Evolutionary conservation across 2,329 filamentous ascomycete genomes (phyloP).

Genomic region (Cercospora nicotianae): DNA sequence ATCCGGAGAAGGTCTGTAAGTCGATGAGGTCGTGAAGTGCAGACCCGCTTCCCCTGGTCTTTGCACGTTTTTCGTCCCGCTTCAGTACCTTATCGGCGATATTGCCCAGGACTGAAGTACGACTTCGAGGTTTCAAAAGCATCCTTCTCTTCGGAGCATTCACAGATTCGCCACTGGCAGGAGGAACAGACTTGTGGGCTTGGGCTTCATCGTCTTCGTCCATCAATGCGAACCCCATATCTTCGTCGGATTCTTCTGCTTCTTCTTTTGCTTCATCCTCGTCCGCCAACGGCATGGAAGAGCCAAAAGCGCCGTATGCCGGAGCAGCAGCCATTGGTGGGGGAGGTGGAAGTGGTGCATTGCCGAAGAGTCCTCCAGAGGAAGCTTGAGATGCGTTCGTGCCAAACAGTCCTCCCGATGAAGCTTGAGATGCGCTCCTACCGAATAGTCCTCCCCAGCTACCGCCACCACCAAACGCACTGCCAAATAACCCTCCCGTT

Average conservation of each 20-base stretch:
- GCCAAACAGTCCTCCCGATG: not conserved
- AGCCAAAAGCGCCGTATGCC: not conserved
- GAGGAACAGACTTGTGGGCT: not conserved
- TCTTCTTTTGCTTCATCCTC: not conserved
- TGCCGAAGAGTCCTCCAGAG: not conserved
- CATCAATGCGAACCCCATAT: constrained; percentile 28
- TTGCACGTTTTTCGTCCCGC: not conserved
- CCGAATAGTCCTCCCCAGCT: not conserved
- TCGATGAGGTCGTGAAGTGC: constrained; percentile 50
- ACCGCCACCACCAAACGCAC: not conserved
- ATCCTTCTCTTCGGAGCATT: not conserved
- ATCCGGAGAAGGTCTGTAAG: constrained; percentile 59
- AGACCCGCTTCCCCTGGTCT: not conserved
- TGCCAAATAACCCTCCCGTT: not conserved
- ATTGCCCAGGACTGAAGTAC: too few relatives aligned
- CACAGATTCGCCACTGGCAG: not conserved
- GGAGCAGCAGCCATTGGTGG: not conserved
- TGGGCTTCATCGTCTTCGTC: constrained; percentile 11
- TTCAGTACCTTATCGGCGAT: not conserved
- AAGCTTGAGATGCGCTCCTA: not conserved
- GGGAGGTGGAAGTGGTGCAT: not conserved
- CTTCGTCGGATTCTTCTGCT: constrained; percentile 18
- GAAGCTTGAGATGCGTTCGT: not conserved
- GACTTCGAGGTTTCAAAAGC: not conserved
- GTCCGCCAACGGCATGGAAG: not conserved